A percentile compares a stretch with the other conserved stretches of the same genome.
Evolutionary conservation across 1,284 basidiomycete species (phyloP).

Genomic region (Phylloporus sp.): DNA sequence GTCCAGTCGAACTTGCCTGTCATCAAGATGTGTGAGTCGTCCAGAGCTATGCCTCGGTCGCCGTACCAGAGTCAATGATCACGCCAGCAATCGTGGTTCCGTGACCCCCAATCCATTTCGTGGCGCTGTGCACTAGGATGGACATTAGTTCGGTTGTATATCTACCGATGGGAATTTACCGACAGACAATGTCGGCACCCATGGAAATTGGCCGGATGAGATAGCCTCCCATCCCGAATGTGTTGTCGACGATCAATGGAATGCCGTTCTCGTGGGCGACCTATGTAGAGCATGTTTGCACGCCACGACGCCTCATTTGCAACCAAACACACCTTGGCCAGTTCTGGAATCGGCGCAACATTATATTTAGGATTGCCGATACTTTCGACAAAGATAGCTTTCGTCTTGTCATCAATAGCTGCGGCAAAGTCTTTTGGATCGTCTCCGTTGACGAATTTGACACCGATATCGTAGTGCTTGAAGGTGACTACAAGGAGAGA

Average conservation of each 20-base stretch:
- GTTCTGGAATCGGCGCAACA: conserved; percentile 67
- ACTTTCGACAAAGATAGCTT: conserved; percentile 81
- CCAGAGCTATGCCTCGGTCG: not conserved
- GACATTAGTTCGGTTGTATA: not conserved
- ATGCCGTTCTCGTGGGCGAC: conserved; percentile 77
- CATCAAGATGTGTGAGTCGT: not conserved
- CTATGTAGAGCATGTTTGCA: conserved; percentile 27
- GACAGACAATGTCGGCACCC: conserved; percentile 83
- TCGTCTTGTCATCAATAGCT: conserved; percentile 80
- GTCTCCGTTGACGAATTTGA: conserved; percentile 75
- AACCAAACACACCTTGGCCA: conserved; percentile 63
- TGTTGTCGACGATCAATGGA: conserved; percentile 88
- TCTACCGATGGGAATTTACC: conserved; percentile 20
- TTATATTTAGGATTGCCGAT: conserved; percentile 88
- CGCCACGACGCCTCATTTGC: too few species aligned
- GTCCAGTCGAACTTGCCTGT: conserved; percentile 86
- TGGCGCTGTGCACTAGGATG: conserved; percentile 75
- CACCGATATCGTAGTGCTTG: conserved; percentile 77
- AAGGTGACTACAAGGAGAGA: conserved; percentile 60
- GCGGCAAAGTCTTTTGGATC: conserved; percentile 71
- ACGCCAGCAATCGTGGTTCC: conserved; percentile 88
- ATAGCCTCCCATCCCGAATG: conserved; percentile 77
- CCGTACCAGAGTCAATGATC: conserved; percentile 73
- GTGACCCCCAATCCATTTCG: conserved; percentile 92
- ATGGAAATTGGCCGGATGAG: conserved; percentile 72